phyloP scores from a whole-genome alignment of 2,329 filamentous ascomycete genomes.

The Biscogniauxia sp. region DNA sequence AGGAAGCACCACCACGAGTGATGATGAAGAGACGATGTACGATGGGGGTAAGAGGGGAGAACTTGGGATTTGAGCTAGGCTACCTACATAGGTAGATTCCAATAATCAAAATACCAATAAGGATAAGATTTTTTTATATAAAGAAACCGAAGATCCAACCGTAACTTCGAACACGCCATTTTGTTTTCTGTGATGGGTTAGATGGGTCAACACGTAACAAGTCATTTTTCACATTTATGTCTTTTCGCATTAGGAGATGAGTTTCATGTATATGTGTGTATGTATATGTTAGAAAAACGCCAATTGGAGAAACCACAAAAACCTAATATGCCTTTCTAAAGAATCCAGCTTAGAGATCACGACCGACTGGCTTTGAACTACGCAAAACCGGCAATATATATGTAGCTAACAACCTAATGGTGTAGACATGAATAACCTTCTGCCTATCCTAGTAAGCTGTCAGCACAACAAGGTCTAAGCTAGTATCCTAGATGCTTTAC shows the following conservation, averaged over 20 bases:
- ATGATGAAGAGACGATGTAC: no score
- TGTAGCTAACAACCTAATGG: neutral
- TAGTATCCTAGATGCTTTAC: neutral
- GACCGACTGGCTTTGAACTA: conserved; percentile 9
- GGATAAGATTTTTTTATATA: no score
- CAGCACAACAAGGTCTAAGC: neutral
- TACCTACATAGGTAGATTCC: no score
- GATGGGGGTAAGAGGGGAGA: no score
- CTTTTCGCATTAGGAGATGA: no score
- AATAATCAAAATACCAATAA: no score
- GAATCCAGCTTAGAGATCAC: conserved; percentile 12
- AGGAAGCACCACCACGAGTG: no score
- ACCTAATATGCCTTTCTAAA: conserved; percentile 16
- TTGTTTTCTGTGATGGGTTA: no score
- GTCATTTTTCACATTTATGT: conserved; percentile 13
- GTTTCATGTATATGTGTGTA: neutral
- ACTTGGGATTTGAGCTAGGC: no score
- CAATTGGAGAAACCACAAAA: neutral
- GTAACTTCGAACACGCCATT: no score
- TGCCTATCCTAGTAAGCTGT: neutral
- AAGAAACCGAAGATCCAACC: no score
- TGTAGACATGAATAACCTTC: neutral
- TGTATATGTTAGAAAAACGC: conserved; percentile 8
- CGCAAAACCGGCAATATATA: conserved; percentile 5
- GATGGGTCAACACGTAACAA: no score